Conservation (phyloP, 2,329 filamentous ascomycete species). For the Didymella sp. region DNA sequence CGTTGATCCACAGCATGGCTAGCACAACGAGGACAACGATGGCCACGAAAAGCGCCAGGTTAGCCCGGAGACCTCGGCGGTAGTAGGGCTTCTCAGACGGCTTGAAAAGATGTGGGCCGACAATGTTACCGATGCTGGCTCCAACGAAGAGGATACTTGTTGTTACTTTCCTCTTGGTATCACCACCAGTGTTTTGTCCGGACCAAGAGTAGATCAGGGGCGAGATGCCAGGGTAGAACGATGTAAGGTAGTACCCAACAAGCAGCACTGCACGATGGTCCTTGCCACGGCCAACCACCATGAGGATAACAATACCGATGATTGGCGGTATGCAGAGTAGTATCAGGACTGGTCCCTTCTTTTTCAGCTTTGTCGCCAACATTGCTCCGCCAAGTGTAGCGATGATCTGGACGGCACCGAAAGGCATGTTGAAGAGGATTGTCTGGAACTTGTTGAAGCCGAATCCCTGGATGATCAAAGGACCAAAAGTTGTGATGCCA, state of each 20-base stretch:
- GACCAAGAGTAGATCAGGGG: constrained; percentile 69
- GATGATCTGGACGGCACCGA: constrained; percentile 66
- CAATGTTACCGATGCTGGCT: constrained; percentile 69
- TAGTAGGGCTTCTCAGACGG: constrained; percentile 67
- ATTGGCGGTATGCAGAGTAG: constrained; percentile 32
- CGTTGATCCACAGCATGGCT: constrained; percentile 57
- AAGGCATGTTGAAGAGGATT: constrained; percentile 67
- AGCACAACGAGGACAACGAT: constrained; percentile 61
- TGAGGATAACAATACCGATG: constrained; percentile 62
- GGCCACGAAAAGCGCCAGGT: constrained; percentile 66
- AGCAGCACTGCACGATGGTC: constrained; percentile 60
- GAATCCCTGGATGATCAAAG: constrained; percentile 65
- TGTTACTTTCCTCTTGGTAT: constrained; percentile 73
- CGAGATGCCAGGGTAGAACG: constrained; percentile 66
- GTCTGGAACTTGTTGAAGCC: constrained; percentile 64
- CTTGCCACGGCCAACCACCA: constrained; percentile 57
- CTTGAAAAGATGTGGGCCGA: constrained; percentile 70
- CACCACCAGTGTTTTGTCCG: constrained; percentile 69
- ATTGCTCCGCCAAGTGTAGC: constrained; percentile 65
- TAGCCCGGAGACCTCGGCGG: constrained; percentile 63
- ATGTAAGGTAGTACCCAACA: constrained; percentile 66
- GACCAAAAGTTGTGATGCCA: constrained; percentile 66
- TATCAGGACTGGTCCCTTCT: constrained; percentile 60
- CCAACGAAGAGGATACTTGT: constrained; percentile 71
- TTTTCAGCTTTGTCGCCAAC: constrained; percentile 61